These are phyloP conservation scores for Clavariopsis aquatica DNA, from an alignment of 495 filamentous ascomycete genomes.

Conservation along the genomic window DNA sequence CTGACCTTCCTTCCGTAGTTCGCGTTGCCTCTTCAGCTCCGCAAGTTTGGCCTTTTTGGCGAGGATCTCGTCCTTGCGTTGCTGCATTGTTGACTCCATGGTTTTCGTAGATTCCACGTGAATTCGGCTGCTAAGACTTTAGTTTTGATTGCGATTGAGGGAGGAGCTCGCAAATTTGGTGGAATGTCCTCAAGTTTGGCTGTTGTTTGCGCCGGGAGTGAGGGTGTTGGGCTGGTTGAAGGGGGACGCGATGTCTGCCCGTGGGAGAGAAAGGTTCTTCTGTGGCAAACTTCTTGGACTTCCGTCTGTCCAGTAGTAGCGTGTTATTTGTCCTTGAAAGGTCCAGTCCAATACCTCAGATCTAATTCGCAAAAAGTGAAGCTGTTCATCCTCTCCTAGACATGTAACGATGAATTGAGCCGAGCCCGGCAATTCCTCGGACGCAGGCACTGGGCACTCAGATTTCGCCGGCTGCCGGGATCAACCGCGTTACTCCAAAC, in stretches of 20 bases:
- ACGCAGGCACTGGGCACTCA: neutral
- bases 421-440: slow-evolving; percentile 6
- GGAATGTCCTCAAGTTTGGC: neutral
- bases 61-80: slow-evolving; percentile 88
- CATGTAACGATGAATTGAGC: slow-evolving; percentile 12
- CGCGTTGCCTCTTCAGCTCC: slow-evolving; percentile 89
- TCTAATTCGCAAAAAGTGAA: neutral
- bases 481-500: slow-evolving; percentile 19
- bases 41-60: slow-evolving; percentile 93
- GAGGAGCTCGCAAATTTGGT: neutral
- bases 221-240: neutral
- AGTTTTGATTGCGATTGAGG: too few relatives aligned
- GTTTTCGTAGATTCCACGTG: too few relatives aligned
- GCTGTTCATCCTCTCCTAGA: neutral
- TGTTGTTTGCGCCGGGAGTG: neutral
- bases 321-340: neutral
- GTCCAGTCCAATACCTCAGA: neutral
- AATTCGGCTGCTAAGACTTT: too few relatives aligned
- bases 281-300: neutral
- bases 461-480: slow-evolving; percentile 23
- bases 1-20: slow-evolving; percentile 72
- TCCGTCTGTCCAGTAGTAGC: neutral
- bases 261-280: slow-evolving; percentile 5
- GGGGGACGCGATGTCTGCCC: neutral
- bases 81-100: slow-evolving; percentile 61